These are phyloP conservation scores for Aspergillus biplanus DNA, from an alignment of 495 filamentous ascomycete genomes.

Conservation along the genomic window DNA sequence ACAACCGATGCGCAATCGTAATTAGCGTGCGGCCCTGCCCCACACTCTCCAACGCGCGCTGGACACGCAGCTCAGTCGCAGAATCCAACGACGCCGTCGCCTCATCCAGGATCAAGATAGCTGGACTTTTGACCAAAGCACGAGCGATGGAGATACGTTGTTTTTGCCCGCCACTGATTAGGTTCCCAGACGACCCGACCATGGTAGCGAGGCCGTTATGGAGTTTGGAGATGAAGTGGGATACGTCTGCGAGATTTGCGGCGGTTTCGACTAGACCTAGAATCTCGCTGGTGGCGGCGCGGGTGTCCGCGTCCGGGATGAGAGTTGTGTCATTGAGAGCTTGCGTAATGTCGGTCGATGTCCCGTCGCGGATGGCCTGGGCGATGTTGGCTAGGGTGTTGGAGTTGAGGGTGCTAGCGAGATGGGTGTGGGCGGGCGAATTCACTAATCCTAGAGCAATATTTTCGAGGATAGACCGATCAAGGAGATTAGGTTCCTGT, in stretches of 20 bases:
- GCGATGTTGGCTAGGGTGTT: conserved; percentile 34
- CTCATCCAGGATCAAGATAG: conserved; percentile 56
- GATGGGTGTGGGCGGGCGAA: conserved; percentile 43
- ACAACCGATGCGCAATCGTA: conserved; percentile 54
- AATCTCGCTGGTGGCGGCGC: conserved; percentile 27
- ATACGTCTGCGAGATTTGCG: conserved; percentile 40
- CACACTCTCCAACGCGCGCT: conserved; percentile 58
- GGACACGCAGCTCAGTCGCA: conserved; percentile 70
- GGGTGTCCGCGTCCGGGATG: background rate
- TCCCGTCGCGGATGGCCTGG: conserved; percentile 29
- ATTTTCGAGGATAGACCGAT: conserved; percentile 69
- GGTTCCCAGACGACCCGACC: conserved; percentile 56
- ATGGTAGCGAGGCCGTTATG: conserved; percentile 52
- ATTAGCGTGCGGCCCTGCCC: conserved; percentile 43
- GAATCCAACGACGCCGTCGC: conserved; percentile 60
- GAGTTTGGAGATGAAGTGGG: conserved; percentile 49
- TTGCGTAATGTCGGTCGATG: conserved; percentile 1
- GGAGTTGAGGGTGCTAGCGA: conserved; percentile 33
- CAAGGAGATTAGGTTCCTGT: conserved; percentile 66
- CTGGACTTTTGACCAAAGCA: conserved; percentile 62
- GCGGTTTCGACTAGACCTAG: conserved; percentile 43
- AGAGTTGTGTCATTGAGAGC: conserved; percentile 19
- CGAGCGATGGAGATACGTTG: conserved; percentile 66
- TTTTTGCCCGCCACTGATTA: conserved; percentile 62
- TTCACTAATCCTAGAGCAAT: conserved; percentile 67